Evolutionary conservation across 148 eudicot genomes (phyloP).

Genomic region (Rhododendron molle): DNA sequence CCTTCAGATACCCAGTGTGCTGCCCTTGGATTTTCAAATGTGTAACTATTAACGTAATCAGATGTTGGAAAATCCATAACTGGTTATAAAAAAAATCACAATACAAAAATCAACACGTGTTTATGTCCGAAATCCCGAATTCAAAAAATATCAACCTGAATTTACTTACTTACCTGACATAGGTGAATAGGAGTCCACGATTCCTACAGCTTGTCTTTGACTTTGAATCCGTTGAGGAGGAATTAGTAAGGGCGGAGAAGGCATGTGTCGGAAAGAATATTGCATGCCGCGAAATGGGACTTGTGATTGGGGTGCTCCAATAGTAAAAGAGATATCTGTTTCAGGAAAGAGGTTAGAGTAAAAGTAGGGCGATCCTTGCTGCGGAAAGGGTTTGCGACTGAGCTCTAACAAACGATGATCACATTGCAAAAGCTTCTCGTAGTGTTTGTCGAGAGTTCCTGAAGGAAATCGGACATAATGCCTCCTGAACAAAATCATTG

Average conservation of each 20-base stretch:
- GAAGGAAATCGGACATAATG: conserved; percentile 27
- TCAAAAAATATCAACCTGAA: not conserved
- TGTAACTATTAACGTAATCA: not conserved
- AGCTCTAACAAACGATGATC: conserved; percentile 17
- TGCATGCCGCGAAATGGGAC: not conserved
- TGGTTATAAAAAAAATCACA: not conserved
- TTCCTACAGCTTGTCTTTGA: not conserved
- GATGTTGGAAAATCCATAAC: conserved; percentile 5
- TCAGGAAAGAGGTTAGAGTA: not conserved
- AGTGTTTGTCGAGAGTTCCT: conserved; percentile 25
- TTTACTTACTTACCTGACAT: conserved; percentile 1
- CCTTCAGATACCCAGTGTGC: not conserved
- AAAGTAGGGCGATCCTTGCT: conserved; percentile 8
- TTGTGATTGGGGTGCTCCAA: not conserved
- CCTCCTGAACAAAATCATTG: conserved; percentile 18
- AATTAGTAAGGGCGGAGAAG: not conserved
- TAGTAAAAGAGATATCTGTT: conserved; percentile 2
- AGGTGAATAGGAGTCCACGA: not conserved
- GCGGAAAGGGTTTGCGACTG: conserved; percentile 28
- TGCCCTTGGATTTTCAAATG: not conserved
- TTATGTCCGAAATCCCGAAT: not conserved
- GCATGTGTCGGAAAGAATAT: not conserved
- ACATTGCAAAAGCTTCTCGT: conserved; percentile 29
- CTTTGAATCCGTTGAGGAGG: not conserved
- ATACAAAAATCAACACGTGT: not conserved